These are phyloP conservation scores for Kuraishia capsulata DNA, from an alignment of 805 yeast species.

Conservation along the genomic window DNA sequence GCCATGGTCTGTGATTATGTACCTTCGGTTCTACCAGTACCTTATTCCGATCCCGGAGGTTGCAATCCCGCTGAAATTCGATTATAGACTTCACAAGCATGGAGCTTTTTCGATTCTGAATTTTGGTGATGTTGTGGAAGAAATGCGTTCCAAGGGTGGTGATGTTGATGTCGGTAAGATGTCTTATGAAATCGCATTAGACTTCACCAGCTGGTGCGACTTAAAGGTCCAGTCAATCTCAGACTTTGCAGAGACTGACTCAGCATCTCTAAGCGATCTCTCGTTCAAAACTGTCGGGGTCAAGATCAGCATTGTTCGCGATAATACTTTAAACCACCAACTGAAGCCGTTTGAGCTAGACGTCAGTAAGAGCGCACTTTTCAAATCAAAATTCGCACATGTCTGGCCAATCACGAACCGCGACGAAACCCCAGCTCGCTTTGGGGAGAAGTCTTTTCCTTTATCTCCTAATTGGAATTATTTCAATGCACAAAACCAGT, in stretches of 20 bases:
- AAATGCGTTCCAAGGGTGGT: neutral
- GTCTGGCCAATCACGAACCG: conserved; percentile 18
- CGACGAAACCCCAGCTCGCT: neutral
- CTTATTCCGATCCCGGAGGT: conserved; percentile 15
- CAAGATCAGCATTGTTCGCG: conserved; percentile 13
- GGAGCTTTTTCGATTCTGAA: neutral
- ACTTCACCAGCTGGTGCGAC: neutral
- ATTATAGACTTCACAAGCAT: neutral
- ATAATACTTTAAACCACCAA: conserved; percentile 10
- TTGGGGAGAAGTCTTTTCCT: neutral
- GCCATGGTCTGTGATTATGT: conserved; percentile 23
- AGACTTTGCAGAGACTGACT: neutral
- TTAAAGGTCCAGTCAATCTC: neutral
- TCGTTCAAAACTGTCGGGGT: conserved; percentile 5
- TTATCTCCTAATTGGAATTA: neutral
- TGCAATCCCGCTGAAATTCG: conserved; percentile 1
- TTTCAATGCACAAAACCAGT: neutral
- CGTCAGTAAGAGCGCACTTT: conserved; percentile 6
- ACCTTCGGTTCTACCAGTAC: conserved; percentile 18
- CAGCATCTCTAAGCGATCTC: neutral
- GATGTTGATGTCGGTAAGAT: neutral
- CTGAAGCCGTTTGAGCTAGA: conserved; percentile 14
- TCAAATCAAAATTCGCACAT: conserved; percentile 9
- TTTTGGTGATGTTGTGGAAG: conserved; percentile 1
- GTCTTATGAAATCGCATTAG: neutral